These are phyloP conservation scores for Monosporascus ibericus DNA, from an alignment of 2,329 filamentous ascomycete genomes.

Conservation along the genomic window DNA sequence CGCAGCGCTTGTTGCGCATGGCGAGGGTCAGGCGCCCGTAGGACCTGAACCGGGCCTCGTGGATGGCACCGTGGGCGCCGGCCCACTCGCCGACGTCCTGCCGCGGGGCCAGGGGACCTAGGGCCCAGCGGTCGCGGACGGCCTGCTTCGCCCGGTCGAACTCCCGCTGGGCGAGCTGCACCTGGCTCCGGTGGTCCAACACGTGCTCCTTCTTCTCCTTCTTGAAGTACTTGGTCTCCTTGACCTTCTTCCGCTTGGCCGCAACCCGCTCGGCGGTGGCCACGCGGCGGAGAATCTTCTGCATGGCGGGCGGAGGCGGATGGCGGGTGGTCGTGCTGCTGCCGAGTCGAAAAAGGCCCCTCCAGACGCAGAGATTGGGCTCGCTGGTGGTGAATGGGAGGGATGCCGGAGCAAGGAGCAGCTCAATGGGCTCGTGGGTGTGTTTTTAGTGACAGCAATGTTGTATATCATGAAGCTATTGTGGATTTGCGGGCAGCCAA, in stretches of 20 bases:
- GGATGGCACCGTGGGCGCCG: slow-evolving; percentile 54
- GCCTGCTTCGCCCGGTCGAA: slow-evolving; percentile 45
- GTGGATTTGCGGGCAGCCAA: neutral
- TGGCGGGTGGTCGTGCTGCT: too few relatives aligned
- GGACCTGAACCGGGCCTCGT: slow-evolving; percentile 24
- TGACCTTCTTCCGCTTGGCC: slow-evolving; percentile 24
- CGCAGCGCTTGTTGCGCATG: slow-evolving; percentile 29
- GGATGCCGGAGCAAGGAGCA: too few relatives aligned
- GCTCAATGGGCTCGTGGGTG: too few relatives aligned
- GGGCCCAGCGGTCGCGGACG: slow-evolving; percentile 69
- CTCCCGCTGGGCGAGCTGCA: slow-evolving; percentile 22
- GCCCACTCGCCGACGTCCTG: slow-evolving; percentile 58
- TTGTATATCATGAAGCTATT: neutral
- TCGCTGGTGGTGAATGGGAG: too few relatives aligned
- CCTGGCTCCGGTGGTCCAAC: slow-evolving; percentile 18
- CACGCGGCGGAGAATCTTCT: slow-evolving; percentile 28
- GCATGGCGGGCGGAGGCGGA: slow-evolving; percentile 13
- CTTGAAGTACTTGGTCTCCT: slow-evolving; percentile 15
- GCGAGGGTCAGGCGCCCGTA: slow-evolving; percentile 19
- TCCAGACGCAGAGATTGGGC: too few relatives aligned
- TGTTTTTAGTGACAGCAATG: neutral
- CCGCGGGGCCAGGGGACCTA: slow-evolving; percentile 73
- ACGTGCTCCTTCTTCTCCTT: slow-evolving; percentile 17
- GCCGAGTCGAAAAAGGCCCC: too few relatives aligned
- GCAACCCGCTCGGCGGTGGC: slow-evolving; percentile 31